Conservation (phyloP, 192 early-diverging fungal species). For the Pilaira anomala region DNA sequence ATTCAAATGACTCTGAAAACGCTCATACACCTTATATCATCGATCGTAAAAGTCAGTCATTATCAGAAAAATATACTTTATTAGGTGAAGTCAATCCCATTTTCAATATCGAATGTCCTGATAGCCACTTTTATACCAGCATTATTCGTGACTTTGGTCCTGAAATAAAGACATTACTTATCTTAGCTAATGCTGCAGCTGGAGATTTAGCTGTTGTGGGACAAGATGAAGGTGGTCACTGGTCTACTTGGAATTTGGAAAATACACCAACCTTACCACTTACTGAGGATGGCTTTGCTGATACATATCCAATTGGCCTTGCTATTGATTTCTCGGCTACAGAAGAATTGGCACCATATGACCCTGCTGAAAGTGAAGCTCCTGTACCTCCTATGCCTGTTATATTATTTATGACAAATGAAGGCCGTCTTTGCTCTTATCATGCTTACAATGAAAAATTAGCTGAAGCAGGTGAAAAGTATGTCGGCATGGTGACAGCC, state of each 20-base stretch:
- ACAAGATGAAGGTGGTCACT: slow-evolving; percentile 38
- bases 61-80: slow-evolving; percentile 43
- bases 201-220: slow-evolving; percentile 47
- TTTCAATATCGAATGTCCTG: slow-evolving; percentile 43
- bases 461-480: slow-evolving; percentile 36
- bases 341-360: slow-evolving; percentile 47
- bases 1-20: slow-evolving; percentile 21
- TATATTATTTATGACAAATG: slow-evolving; percentile 63
- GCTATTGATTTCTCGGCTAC: slow-evolving; percentile 70
- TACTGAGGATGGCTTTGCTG: slow-evolving; percentile 44
- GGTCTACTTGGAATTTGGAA: slow-evolving; percentile 69
- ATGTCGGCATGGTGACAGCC: slow-evolving; percentile 44
- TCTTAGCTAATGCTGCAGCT: slow-evolving; percentile 37
- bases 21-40: slow-evolving; percentile 56
- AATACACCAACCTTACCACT: slow-evolving; percentile 53
- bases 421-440: slow-evolving; percentile 64
- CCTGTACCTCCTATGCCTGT: slow-evolving; percentile 63
- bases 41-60: slow-evolving; percentile 40
- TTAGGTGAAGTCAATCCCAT: slow-evolving; percentile 56
- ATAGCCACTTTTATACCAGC: slow-evolving; percentile 57
- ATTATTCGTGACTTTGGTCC: slow-evolving; percentile 53
- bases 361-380: slow-evolving; percentile 46
- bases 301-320: slow-evolving; percentile 67
- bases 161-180: slow-evolving; percentile 38
- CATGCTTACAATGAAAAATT: slow-evolving; percentile 56